Evolutionary conservation across 2,329 filamentous ascomycete species (phyloP), one percentile per base, ranked within the genome.

Genomic region (Falciphora oryzae): DNA sequence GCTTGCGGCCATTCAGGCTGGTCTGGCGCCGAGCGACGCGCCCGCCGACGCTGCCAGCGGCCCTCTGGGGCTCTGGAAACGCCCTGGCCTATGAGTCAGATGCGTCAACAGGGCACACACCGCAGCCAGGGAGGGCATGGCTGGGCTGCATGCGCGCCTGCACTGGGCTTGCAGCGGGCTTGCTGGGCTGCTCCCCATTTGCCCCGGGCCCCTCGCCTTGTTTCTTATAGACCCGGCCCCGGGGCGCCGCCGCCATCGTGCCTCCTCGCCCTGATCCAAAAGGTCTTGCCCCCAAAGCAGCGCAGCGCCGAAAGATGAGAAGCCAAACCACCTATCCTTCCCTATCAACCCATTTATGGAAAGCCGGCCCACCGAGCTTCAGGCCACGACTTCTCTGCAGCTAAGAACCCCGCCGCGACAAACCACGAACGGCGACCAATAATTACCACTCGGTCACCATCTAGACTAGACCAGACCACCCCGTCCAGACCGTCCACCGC

Each of bases 351-450:
- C 61, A 28, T 53, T 22, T 27, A 31, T 53, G 35, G 61, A 56
- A 53, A 62, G 38, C 61, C 44, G 61, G 61, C 29, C n/a, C 25
- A 25, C 61, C 38, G 61, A 53, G 16, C 44, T 56, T 28, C 35
- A 62, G 25, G 32, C 59, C 32, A 32, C 59, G 59, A 61, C 29
- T n/a, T n/a, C 44, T 53, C 44, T n/a, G 18, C 44, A 53, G 44
- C 44, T 53, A 53, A n/a, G 44, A 22, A 53, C 18, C 18, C 44
- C 1, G 22, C 44, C 1, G 22, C 44, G 14, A 53, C 18, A 53
- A 3, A 53, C 16, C 44, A n/a, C 44, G 14, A 29, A 25, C 13
- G 29, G 16, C 57, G 1, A 22, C 27, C 35, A 38, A 58, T 11
- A 29, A 58, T 11, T 25, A 58, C 25, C 13, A 6, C n/a, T 58